Conservation (phyloP, 495 filamentous ascomycete genomes). For the Podospora tetraspora region DNA sequence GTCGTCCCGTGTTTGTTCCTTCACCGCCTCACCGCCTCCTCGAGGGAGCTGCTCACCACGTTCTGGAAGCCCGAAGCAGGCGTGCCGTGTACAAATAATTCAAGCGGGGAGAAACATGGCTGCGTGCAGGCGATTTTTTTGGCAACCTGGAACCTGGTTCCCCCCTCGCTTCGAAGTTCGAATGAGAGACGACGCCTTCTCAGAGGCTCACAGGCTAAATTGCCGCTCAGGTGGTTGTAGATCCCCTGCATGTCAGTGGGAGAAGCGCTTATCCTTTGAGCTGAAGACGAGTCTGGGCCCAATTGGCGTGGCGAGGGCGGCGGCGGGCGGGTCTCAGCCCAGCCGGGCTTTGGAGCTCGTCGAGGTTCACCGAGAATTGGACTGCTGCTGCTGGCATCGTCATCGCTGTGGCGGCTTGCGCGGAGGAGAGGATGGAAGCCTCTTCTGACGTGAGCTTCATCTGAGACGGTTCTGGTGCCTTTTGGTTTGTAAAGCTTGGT, state of each 20-base stretch:
- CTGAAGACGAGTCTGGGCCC: not conserved
- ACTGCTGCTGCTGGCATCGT: constrained; percentile 2
- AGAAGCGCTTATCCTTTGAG: not conserved
- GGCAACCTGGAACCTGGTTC: not conserved
- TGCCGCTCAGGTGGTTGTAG: constrained; percentile 1
- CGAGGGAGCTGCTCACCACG: not conserved
- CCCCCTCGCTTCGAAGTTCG: not conserved
- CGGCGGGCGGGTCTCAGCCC: not conserved
- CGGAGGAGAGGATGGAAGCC: not conserved
- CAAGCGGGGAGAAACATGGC: not conserved
- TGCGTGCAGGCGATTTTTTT: not conserved
- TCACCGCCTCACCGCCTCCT: no score
- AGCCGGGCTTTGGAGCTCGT: not conserved
- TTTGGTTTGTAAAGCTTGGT: not conserved
- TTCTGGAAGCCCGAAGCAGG: not conserved
- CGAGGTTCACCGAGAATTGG: constrained; percentile 3
- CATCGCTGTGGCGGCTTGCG: not conserved
- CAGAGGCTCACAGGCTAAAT: constrained; percentile 3
- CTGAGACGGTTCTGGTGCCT: not conserved
- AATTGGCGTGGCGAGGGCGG: constrained; percentile 1
- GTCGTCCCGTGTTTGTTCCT: not conserved
- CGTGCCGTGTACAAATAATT: not conserved
- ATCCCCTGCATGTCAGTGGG: constrained; percentile 1
- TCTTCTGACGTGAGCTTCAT: not conserved
- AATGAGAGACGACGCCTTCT: not conserved